phyloP scores from a whole-genome alignment of 805 yeast species.

The Hanseniaspora vineae region DNA sequence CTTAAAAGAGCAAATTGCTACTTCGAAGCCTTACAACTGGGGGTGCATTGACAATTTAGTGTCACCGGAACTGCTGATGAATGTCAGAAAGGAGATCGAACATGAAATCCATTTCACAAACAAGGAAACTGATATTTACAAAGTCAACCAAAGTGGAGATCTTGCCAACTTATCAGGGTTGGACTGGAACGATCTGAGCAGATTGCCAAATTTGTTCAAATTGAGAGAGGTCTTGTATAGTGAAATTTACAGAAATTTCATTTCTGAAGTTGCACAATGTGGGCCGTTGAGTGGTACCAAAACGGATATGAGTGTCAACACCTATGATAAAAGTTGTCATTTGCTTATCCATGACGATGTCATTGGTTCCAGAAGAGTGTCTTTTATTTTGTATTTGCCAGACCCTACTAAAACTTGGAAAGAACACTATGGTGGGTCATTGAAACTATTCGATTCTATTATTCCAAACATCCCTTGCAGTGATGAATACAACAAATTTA shows the following conservation, averaged over 20 bases:
- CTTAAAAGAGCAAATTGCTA: conserved; percentile 32
- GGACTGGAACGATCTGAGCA: conserved; percentile 56
- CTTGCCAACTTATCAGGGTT: conserved; percentile 84
- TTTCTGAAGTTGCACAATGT: conserved; percentile 67
- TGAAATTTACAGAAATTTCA: conserved; percentile 64
- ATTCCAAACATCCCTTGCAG: conserved; percentile 83
- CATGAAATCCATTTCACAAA: conserved; percentile 77
- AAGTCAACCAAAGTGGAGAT: conserved; percentile 82
- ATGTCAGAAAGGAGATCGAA: conserved; percentile 76
- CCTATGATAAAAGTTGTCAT: conserved; percentile 89
- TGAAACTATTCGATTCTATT: conserved; percentile 74
- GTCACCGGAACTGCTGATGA: conserved; percentile 61
- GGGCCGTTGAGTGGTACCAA: conserved; percentile 85
- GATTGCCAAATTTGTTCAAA: conserved; percentile 64
- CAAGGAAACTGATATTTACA: conserved; percentile 95
- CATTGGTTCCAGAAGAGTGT: conserved; percentile 85
- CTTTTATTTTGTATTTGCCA: conserved; percentile 84
- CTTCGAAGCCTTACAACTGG: conserved; percentile 77
- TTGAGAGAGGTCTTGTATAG: conserved; percentile 83
- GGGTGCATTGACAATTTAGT: conserved; percentile 68
- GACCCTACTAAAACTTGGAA: conserved; percentile 88
- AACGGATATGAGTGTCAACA: conserved; percentile 86
- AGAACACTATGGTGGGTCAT: conserved; percentile 84
- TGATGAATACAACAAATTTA: conserved; percentile 54
- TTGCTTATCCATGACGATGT: conserved; percentile 94